Evolutionary conservation across 1,284 basidiomycete genomes (phyloP).

Genomic region (Phenoliferia sp.): DNA sequence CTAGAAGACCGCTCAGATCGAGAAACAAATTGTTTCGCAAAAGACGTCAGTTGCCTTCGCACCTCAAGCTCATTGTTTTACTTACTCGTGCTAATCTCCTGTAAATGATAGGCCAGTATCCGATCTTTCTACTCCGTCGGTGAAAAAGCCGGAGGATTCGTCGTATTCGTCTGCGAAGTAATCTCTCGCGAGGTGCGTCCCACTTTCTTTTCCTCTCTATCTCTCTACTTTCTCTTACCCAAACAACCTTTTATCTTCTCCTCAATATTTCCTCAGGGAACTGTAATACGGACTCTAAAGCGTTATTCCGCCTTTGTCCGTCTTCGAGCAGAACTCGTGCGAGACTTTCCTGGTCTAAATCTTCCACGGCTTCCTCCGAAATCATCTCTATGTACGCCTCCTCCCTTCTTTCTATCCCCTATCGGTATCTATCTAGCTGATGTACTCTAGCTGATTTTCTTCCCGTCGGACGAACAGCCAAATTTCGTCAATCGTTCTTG

Average conservation of each 20-base stretch:
- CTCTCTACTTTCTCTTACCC: background rate
- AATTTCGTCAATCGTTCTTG: slow-evolving; percentile 62
- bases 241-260: slow-evolving; percentile 1
- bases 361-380: slow-evolving; percentile 65
- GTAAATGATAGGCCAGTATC: slow-evolving; percentile 15
- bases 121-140: slow-evolving; percentile 33
- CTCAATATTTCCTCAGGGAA: slow-evolving; percentile 47
- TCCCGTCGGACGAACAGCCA: too few relatives aligned
- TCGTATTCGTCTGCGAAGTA: slow-evolving; percentile 35
- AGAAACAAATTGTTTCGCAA: slow-evolving; percentile 22
- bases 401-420: background rate
- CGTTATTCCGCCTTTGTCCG: slow-evolving; percentile 65
- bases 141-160: slow-evolving; percentile 30
- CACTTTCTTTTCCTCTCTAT: background rate
- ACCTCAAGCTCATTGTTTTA: background rate
- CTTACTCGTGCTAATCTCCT: background rate
- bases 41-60: slow-evolving; percentile 8
- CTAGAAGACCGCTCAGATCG: slow-evolving; percentile 27
- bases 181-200: slow-evolving; percentile 23
- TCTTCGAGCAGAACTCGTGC: slow-evolving; percentile 52
- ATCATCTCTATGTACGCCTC: slow-evolving; percentile 54
- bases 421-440: background rate
- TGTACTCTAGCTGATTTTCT: background rate
- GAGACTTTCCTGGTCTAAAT: slow-evolving; percentile 53
- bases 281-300: slow-evolving; percentile 61